phyloP scores from a whole-genome alignment of 2,329 filamentous ascomycete genomes.

The Aspergillus ochraceoroseus region DNA sequence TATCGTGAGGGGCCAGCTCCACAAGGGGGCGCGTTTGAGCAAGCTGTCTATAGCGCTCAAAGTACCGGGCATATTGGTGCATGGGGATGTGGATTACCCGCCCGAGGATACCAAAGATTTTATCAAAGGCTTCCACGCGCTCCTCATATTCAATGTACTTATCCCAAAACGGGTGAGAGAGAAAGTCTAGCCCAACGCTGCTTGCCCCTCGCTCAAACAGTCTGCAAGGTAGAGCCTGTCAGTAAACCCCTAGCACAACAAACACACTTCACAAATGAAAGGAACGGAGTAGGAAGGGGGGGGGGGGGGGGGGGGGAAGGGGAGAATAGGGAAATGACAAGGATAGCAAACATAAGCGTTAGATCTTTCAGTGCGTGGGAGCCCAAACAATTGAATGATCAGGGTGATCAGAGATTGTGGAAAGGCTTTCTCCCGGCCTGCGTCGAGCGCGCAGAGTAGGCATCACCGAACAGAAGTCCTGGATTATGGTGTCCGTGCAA shows the following conservation, averaged over 20 bases:
- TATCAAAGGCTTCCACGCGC: constrained; percentile 75
- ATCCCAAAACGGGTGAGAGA: constrained; percentile 96
- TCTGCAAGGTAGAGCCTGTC: constrained; percentile 49
- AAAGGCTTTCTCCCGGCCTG: constrained; percentile 26
- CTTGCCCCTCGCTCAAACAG: constrained; percentile 86
- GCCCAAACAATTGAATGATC: constrained; percentile 40
- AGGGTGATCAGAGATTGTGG: constrained; percentile 31
- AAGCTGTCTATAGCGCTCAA: constrained; percentile 78
- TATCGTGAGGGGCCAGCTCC: constrained; percentile 67
- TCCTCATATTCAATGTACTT: constrained; percentile 98
- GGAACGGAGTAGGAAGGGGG: too few species aligned
- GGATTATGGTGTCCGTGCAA: constrained; percentile 28
- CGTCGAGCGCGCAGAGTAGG: constrained; percentile 35
- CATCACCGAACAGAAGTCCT: constrained; percentile 31
- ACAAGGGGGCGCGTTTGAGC: constrained; percentile 66
- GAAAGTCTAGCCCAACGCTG: constrained; percentile 84
- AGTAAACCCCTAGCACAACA: constrained; percentile 32
- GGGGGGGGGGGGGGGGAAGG: constrained; percentile 28
- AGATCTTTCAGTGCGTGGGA: constrained; percentile 34
- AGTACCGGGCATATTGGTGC: constrained; percentile 94
- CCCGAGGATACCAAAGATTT: constrained; percentile 75
- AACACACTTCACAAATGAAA: constrained; percentile 20
- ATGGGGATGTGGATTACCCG: constrained; percentile 86
- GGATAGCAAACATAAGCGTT: constrained; percentile 45
- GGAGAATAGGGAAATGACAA: constrained; percentile 38